A percentile compares a stretch with the other conserved stretches of the same genome.
Conservation (phyloP, 2,329 filamentous ascomycete species). For the Xylariaceae sp. region DNA sequence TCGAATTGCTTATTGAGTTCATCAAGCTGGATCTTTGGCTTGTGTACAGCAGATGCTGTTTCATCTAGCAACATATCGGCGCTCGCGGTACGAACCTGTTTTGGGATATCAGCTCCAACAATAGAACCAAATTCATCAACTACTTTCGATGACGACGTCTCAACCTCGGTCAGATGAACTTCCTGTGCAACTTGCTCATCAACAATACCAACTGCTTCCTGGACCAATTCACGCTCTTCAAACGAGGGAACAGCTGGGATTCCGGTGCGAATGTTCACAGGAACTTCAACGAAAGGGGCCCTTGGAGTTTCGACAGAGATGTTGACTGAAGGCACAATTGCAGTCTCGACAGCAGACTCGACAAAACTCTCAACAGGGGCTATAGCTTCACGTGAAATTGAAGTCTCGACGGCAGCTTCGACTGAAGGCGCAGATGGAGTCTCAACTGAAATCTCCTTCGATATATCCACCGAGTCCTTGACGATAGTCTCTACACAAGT, state of each 20-base stretch:
- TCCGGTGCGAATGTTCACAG: not conserved
- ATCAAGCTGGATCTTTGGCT: not conserved
- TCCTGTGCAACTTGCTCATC: not conserved
- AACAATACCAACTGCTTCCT: not conserved
- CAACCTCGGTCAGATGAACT: not conserved
- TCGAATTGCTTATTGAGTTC: not conserved
- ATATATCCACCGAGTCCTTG: not conserved
- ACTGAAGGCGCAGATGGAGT: not conserved
- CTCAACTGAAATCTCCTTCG: not conserved
- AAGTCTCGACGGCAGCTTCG: not conserved
- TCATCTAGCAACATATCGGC: not conserved
- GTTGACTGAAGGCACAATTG: no score
- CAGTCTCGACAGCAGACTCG: not conserved
- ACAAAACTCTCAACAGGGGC: not conserved
- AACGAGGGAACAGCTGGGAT: not conserved
- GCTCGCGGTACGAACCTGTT: not conserved
- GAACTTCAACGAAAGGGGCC: not conserved
- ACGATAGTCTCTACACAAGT: not conserved
- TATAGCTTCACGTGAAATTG: not conserved
- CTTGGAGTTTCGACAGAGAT: not conserved
- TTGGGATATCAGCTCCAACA: not conserved
- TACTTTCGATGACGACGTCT: not conserved
- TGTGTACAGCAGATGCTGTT: not conserved
- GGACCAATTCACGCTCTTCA: conserved; percentile 9
- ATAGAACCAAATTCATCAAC: not conserved